phyloP scores from a whole-genome alignment of 2,329 filamentous ascomycete species.

The Penicillium corylophilum region DNA sequence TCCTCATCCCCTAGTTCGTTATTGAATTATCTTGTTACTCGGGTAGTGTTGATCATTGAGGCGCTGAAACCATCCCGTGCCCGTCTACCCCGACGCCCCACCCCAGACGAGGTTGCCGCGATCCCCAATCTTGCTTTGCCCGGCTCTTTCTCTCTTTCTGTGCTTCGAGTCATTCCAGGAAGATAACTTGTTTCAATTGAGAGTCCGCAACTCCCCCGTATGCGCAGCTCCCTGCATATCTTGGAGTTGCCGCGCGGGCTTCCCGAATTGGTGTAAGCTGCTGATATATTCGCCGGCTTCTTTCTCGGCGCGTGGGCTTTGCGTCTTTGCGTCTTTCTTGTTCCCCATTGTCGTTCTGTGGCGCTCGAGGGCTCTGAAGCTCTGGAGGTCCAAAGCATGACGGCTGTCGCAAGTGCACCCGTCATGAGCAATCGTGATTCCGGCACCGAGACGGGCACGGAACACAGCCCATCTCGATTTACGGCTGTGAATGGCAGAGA shows the following conservation, averaged over 20 bases:
- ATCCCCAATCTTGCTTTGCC: background rate
- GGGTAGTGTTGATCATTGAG: slow-evolving; percentile 1
- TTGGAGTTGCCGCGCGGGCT: background rate
- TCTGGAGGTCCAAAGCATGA: slow-evolving; percentile 26
- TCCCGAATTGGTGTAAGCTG: background rate
- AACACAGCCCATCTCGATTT: slow-evolving; percentile 46
- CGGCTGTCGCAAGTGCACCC: slow-evolving; percentile 35
- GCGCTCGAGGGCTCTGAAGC: too few relatives aligned
- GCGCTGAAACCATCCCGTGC: slow-evolving; percentile 4
- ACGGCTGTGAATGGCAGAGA: slow-evolving; percentile 49
- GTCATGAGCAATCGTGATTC: slow-evolving; percentile 35
- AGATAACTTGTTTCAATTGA: background rate
- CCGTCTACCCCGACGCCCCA: slow-evolving; percentile 10
- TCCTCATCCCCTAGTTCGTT: background rate
- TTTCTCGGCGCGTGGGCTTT: background rate
- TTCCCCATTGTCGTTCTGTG: background rate
- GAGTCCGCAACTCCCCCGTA: background rate
- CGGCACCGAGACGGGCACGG: slow-evolving; percentile 36
- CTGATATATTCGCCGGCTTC: background rate
- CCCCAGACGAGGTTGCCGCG: slow-evolving; percentile 19
- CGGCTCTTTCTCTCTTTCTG: background rate
- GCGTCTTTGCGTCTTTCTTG: background rate
- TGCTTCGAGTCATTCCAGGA: background rate
- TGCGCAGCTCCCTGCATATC: background rate
- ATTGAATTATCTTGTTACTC: background rate